Percentiles rank a stretch among this genome's conserved stretches.
These are phyloP conservation scores for Phytophthora kernoviae DNA, from an alignment of 352 stramenopile genomes.

Conservation along the genomic window DNA sequence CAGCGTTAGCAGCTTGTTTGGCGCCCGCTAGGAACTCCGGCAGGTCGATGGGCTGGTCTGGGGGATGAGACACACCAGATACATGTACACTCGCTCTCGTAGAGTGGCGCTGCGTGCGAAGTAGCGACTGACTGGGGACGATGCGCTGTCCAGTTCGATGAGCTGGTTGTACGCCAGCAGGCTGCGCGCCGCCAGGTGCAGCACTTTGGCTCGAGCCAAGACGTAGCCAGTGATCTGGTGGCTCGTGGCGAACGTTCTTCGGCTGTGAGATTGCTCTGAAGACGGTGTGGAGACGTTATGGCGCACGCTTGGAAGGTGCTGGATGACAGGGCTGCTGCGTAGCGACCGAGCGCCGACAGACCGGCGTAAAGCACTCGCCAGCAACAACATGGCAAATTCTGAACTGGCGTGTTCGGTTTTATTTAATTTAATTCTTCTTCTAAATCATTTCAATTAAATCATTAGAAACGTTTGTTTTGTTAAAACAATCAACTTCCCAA, in stretches of 20 bases:
- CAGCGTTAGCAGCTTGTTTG: slow-evolving; percentile 29
- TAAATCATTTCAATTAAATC: too few species aligned
- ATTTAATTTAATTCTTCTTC: too few species aligned
- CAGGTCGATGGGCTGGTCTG: slow-evolving; percentile 49
- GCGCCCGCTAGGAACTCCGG: slow-evolving; percentile 43
- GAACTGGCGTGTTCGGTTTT: too few species aligned
- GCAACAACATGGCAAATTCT: too few species aligned
- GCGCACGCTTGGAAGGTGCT: not conserved
- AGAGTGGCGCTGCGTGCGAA: slow-evolving; percentile 31
- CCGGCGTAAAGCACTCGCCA: slow-evolving; percentile 7
- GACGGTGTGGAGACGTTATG: not conserved
- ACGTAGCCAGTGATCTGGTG: slow-evolving; percentile 31
- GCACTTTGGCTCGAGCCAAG: slow-evolving; percentile 41
- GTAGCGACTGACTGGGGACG: slow-evolving; percentile 31
- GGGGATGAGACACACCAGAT: slow-evolving; percentile 45
- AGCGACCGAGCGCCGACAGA: slow-evolving; percentile 1
- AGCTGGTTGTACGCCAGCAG: slow-evolving; percentile 47
- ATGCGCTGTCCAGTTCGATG: slow-evolving; percentile 32
- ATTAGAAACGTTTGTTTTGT: too few species aligned
- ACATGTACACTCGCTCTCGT: slow-evolving; percentile 54
- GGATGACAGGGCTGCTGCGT: not conserved
- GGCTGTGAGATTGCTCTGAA: too few species aligned
- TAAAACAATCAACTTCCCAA: too few species aligned
- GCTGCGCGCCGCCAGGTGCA: slow-evolving; percentile 43
- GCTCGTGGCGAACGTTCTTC: slow-evolving; percentile 24